Percentiles rank a stretch among this genome's conserved stretches.
phyloP scores from a whole-genome alignment of 805 yeast genomes.

The Sungouiozyma ichnusensis region DNA sequence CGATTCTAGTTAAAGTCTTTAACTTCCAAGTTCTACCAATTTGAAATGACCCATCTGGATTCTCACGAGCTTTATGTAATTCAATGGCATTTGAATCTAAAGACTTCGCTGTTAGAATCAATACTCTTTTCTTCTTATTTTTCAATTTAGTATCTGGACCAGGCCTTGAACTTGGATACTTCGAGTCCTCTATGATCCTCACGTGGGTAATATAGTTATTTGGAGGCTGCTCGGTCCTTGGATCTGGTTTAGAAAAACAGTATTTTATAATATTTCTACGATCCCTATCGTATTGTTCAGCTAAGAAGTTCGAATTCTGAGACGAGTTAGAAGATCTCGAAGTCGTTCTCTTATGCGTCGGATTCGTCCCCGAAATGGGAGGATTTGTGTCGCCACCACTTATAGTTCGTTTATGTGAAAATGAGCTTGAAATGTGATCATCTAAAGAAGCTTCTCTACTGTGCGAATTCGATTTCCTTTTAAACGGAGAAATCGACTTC shows the following conservation, averaged over 20 bases:
- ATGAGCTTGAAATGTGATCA: slow-evolving; percentile 9
- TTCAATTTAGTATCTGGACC: slow-evolving; percentile 39
- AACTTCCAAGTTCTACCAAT: slow-evolving; percentile 90
- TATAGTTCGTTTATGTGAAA: slow-evolving; percentile 13
- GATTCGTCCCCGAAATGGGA: slow-evolving; percentile 18
- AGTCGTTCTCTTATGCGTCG: slow-evolving; percentile 24
- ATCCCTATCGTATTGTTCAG: slow-evolving; percentile 50
- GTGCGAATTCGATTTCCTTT: slow-evolving; percentile 19
- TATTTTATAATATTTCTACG: slow-evolving; percentile 37
- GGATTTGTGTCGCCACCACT: slow-evolving; percentile 14
- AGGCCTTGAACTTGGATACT: slow-evolving; percentile 59
- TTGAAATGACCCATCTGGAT: slow-evolving; percentile 63
- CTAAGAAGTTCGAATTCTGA: slow-evolving; percentile 30
- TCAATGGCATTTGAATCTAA: slow-evolving; percentile 58
- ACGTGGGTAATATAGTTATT: slow-evolving; percentile 70
- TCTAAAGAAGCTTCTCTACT: slow-evolving; percentile 27
- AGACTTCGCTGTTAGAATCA: slow-evolving; percentile 39
- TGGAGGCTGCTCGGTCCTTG: slow-evolving; percentile 31
- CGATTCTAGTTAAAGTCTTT: slow-evolving; percentile 51
- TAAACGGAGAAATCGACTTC: slow-evolving; percentile 31
- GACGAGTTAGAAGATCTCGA: slow-evolving; percentile 28
- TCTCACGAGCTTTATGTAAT: slow-evolving; percentile 78
- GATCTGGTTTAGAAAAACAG: slow-evolving; percentile 40
- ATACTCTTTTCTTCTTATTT: slow-evolving; percentile 50
- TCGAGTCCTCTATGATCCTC: slow-evolving; percentile 62